Evolutionary conservation across 2,329 filamentous ascomycete genomes (phyloP), one percentile per base, ranked within the genome.

Genomic region (Aureobasidium lini): DNA sequence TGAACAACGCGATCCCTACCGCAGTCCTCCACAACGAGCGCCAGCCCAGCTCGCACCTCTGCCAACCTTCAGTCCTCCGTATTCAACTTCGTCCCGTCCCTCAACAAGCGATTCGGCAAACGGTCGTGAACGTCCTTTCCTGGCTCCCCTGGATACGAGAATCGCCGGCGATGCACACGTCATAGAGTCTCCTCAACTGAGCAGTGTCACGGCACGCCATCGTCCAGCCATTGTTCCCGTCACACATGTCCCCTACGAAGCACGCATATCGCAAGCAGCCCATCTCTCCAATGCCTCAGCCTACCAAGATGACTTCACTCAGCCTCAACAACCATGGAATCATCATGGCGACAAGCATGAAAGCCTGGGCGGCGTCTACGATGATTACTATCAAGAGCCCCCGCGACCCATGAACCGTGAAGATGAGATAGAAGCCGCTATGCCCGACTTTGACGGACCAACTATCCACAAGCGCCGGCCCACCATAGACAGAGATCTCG

Each of bases 391-490:
- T 65, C 70, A 70, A n/a, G 67, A 70, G 42, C 64, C 66, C 46
- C 62, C 61, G 60, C 66, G 64, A 65, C 63, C 58, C 70, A 64
- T 59, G 8, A 66, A 68, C 29, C 69, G 73, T 44, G 75, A 75
- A 39, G 71, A 73, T 53, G 72, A 74, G 50, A 73, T 76, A 53
- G 79, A 83, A 50, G 76, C 77, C 16, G 82, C 85, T 49, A 85
- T 86, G 82, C 84, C 84, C 2, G 81, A 86, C 64, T 86, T 86
- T 64, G 82, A 84, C 66, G 23, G 6, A n/a, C 10, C 57, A 13
- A 23, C 42, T 13, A 39, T 44, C 5, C 68, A 72, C 50, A 70
- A 68, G 62, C 64, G 67, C 3, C 61, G 62, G 31, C 65, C 68
- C 60, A 66, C 66, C 31, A 64, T 70, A 6, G 65, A 72, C 70